phyloP scores from a whole-genome alignment of 2,329 filamentous ascomycete genomes.

The Xylaria sp. region DNA sequence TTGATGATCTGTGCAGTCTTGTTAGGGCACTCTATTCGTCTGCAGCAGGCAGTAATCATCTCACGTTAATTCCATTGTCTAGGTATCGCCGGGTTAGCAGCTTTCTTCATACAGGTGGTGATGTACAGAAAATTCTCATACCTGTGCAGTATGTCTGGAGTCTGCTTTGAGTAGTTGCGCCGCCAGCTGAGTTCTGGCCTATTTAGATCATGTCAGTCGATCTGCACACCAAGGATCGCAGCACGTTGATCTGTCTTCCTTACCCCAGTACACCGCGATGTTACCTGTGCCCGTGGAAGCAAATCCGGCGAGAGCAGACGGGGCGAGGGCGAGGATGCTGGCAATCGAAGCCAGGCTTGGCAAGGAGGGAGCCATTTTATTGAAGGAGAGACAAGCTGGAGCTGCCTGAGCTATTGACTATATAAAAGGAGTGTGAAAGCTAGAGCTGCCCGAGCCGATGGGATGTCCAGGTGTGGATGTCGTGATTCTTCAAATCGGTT shows the following conservation, averaged over 20 bases:
- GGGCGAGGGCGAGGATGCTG: constrained; percentile 44
- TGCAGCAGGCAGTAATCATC: constrained; percentile 31
- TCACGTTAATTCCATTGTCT: constrained; percentile 61
- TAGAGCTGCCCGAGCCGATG: constrained; percentile 36
- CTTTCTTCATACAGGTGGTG: not conserved
- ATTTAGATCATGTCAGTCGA: constrained; percentile 39
- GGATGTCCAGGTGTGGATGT: constrained; percentile 30
- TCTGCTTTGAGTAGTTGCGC: constrained; percentile 62
- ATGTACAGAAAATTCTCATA: constrained; percentile 43
- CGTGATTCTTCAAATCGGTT: constrained; percentile 19
- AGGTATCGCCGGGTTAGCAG: constrained; percentile 16
- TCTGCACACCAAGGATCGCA: not conserved
- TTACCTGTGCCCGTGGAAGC: constrained; percentile 61
- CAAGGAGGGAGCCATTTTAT: constrained; percentile 43
- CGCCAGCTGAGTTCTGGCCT: constrained; percentile 70
- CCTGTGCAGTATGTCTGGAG: constrained; percentile 69
- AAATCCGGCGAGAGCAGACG: constrained; percentile 56
- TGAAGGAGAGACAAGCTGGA: constrained; percentile 38
- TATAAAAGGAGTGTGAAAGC: constrained; percentile 30
- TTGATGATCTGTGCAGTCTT: constrained; percentile 64
- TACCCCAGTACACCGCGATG: constrained; percentile 75
- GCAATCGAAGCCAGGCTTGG: constrained; percentile 43
- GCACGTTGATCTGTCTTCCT: constrained; percentile 28
- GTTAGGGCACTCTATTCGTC: constrained; percentile 22
- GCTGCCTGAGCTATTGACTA: constrained; percentile 39